These are phyloP conservation scores for Sporobolomyces phaffii DNA, from an alignment of 768 basidiomycete genomes.

Conservation along the genomic window DNA sequence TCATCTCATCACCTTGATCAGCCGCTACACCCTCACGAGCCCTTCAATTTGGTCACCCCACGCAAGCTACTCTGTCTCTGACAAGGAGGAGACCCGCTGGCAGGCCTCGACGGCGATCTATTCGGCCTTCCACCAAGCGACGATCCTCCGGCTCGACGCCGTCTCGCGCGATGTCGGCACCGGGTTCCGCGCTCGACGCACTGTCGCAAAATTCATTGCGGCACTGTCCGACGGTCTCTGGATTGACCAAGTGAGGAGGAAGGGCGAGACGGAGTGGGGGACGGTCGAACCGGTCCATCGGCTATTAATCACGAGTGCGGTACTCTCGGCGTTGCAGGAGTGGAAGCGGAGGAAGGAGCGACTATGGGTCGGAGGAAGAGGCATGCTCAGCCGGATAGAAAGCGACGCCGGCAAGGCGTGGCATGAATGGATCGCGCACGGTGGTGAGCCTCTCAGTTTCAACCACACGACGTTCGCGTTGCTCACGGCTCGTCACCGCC, in stretches of 20 bases:
- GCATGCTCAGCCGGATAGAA: conserved; percentile 13
- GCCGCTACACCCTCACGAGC: conserved; percentile 9
- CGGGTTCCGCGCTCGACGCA: background rate
- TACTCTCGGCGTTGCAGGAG: conserved; percentile 24
- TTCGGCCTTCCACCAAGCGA: conserved; percentile 1
- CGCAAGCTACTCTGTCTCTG: too few species aligned
- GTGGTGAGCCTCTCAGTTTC: background rate
- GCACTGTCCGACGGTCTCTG: conserved; percentile 1
- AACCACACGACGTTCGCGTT: background rate
- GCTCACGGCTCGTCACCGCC: background rate
- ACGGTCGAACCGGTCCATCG: conserved; percentile 16
- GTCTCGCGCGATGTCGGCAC: conserved; percentile 6
- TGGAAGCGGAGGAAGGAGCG: conserved; percentile 30
- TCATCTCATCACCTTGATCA: conserved; percentile 15
- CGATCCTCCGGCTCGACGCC: conserved; percentile 18
- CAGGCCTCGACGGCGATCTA: background rate
- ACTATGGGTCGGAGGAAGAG: conserved; percentile 28
- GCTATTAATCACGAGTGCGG: conserved; percentile 9
- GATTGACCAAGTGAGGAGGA: background rate
- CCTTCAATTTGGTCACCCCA: conserved; percentile 5
- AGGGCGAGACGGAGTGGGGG: background rate
- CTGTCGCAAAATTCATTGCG: conserved; percentile 3
- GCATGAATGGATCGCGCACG: background rate
- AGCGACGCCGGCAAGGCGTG: conserved; percentile 12
- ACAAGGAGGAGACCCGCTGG: too few species aligned